Conservation (phyloP, 177 flowering plant genomes). For the Vitis hybrid region DNA sequence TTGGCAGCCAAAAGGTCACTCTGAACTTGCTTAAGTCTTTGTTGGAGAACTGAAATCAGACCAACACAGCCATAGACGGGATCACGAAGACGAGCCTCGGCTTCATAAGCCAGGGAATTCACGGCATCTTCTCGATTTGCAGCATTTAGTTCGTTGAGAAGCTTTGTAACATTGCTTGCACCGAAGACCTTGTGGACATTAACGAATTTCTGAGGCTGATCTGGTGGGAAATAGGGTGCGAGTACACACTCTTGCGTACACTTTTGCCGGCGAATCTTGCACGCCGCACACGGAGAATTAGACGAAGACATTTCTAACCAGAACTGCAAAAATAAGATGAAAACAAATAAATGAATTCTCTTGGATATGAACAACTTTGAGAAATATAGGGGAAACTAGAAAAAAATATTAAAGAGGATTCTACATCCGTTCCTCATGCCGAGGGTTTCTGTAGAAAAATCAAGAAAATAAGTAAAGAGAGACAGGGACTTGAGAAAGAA, state of each 20-base stretch:
- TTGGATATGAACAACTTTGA: too few species aligned
- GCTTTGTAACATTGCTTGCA: constrained; percentile 26
- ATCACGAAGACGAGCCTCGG: too few species aligned
- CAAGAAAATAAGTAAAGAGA: too few species aligned
- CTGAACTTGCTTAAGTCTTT: constrained; percentile 20
- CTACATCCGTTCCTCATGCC: too few species aligned
- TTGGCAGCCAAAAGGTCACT: constrained; percentile 21
- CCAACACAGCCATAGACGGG: constrained; percentile 5
- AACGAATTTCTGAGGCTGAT: too few species aligned
- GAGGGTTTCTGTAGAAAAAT: too few species aligned
- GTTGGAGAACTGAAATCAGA: constrained; percentile 13
- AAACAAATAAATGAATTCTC: too few species aligned
- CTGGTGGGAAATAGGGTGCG: constrained; percentile 15
- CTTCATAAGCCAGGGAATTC: too few species aligned
- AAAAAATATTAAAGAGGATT: too few species aligned
- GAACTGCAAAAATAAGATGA: too few species aligned
- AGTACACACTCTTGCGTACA: constrained; percentile 25
- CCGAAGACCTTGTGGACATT: constrained; percentile 7
- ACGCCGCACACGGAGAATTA: constrained; percentile 31
- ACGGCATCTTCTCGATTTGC: constrained; percentile 22
- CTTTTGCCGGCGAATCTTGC: constrained; percentile 25
- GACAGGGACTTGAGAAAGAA: too few species aligned
- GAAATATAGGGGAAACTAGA: too few species aligned
- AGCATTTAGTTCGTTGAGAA: constrained; percentile 17
- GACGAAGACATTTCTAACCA: constrained; percentile 10